Evolutionary conservation across 129 eudicot genomes (phyloP).

Genomic region (Saussurea involucrata): DNA sequence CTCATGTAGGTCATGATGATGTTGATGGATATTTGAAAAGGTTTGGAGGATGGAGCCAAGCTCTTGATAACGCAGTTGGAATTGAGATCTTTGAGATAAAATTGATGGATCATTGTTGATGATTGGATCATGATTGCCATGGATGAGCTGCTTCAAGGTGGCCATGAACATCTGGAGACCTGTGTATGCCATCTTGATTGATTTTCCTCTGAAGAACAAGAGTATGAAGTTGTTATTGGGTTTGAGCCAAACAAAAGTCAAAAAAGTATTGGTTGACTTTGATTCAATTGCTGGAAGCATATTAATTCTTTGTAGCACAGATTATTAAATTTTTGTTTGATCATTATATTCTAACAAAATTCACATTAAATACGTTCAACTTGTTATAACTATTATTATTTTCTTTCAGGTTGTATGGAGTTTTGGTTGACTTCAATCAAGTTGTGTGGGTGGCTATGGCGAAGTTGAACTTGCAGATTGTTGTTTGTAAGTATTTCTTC

Average conservation of each 20-base stretch:
- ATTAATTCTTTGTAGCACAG: not conserved
- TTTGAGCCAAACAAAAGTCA: not conserved
- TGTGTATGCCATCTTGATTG: conserved; percentile 12
- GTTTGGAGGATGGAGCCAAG: not conserved
- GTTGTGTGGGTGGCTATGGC: not conserved
- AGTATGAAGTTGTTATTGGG: not conserved
- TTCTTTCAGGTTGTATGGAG: not conserved
- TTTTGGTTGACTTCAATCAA: not conserved
- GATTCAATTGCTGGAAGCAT: not conserved
- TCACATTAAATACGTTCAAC: not conserved
- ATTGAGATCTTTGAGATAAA: not conserved
- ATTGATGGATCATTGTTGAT: not conserved
- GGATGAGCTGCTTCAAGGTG: conserved; percentile 15
- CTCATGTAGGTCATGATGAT: not conserved
- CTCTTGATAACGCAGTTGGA: conserved; percentile 8
- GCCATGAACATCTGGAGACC: conserved; percentile 11
- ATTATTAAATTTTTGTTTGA: not conserved
- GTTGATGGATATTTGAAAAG: not conserved
- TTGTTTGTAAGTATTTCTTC: not conserved
- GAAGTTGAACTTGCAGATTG: not conserved
- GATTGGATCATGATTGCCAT: not conserved
- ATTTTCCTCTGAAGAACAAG: not conserved
- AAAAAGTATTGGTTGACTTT: not conserved
- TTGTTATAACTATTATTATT: not conserved
- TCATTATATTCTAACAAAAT: not conserved